These are phyloP conservation scores for Trichoderma afroharzianum DNA, from an alignment of 2,329 filamentous ascomycete genomes.

Conservation along the genomic window DNA sequence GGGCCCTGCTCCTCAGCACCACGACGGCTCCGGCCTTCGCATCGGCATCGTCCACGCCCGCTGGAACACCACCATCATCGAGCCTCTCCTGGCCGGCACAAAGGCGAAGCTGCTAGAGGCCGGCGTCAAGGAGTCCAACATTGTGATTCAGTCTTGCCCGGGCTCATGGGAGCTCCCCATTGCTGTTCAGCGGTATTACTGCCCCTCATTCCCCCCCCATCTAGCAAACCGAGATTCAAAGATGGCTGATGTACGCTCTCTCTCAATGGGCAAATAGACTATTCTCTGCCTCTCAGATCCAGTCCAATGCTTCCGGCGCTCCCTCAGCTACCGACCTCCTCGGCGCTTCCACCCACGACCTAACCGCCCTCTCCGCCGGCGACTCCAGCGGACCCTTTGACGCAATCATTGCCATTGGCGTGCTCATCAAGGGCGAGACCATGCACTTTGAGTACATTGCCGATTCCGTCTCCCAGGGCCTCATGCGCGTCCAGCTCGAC, in stretches of 20 bases:
- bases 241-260: background rate
- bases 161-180: conserved; percentile 94
- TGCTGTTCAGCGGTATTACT: conserved; percentile 72
- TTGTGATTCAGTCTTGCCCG: conserved; percentile 83
- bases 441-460: conserved; percentile 99
- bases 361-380: conserved; percentile 45
- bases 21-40: conserved; percentile 70
- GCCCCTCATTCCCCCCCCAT: conserved; percentile 11
- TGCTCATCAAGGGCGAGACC: conserved; percentile 96
- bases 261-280: conserved; percentile 49
- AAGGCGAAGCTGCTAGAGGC: conserved; percentile 72
- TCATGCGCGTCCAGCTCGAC: conserved; percentile 94
- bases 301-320: conserved; percentile 61
- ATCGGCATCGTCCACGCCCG: conserved; percentile 94
- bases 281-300: conserved; percentile 81
- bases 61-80: conserved; percentile 90
- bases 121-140: conserved; percentile 84
- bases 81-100: conserved; percentile 75
- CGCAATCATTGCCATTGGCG: conserved; percentile 90
- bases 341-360: conserved; percentile 64
- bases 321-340: conserved; percentile 74
- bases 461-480: conserved; percentile 81
- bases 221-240: background rate
- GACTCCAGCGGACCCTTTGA: conserved; percentile 68
- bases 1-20: conserved; percentile 53